Base-by-base conservation (phyloP, 2,329 filamentous ascomycete genomes). In the Cyphellophora europaea region DNA sequence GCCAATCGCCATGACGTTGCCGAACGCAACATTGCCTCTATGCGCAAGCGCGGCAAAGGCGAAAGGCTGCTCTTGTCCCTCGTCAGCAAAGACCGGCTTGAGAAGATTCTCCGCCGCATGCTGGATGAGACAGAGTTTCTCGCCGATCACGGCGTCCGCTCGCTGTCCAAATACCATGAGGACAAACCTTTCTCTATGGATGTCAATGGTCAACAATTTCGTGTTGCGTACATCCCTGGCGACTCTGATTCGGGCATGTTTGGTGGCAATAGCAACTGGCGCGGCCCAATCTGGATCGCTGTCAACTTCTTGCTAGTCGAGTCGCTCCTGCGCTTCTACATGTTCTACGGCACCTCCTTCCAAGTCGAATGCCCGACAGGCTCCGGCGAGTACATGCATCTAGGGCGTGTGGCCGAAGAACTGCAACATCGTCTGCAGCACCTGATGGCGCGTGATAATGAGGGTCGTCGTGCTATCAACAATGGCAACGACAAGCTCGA, bases 201-300 rank as follows among this genome's bases (percentile, higher is more conserved):
- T 35, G 89, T 95, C 40, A 93, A 96, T 47, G 87, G 85, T 0
- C 86, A 95, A 56, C 72, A 72, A 18, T 96, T 94, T 65, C 75
- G 78, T 38, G 89, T 96, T 27, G 74, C 78, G 49, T 96, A 96
- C 53, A 77, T 96, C 12, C 79, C 91, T 2, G 91, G 89, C n/a
- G 89, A 96, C 55, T 95, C 89, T 1, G 88, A 96, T 62, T 94
- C 84, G 52, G 85, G 86, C 3, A 72, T 96, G 4, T 96, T 96
- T 53, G 89, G 89, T 35, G 89, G 89, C 47, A 96, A 96, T 71
- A 94, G 87, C 59, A 96, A 96, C 61, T 96, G 89, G 89, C 77
- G 89, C 63, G 89, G 82, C 4, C 89, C 91, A 0, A 89, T 94
- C 49, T 96, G 89, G 89, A 71, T 95, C 32, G 91, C 86, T 43